Base-by-base conservation (phyloP, 768 basidiomycete genomes). In the Hygrophorus russula region DNA sequence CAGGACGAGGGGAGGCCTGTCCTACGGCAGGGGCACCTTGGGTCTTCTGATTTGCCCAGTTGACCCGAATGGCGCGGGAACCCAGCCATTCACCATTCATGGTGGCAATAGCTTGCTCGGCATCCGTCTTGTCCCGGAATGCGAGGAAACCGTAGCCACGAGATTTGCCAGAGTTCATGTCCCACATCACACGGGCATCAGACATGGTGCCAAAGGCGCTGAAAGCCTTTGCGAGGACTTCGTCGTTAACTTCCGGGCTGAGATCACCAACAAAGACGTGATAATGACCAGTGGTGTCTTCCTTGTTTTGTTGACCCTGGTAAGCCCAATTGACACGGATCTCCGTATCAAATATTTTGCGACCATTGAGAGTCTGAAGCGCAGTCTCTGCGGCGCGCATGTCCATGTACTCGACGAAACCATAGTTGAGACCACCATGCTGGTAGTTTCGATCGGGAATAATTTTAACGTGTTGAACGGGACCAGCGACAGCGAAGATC, bases 31-130 rank as follows among this genome's bases (percentile, higher is more conserved):
- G 65, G 19, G 63, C 67, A 45, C 80, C 88, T 63, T 94, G 91
- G 13, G 93, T 97, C 71, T 98, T 97, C 67, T 98, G 94, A 68
- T 98, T 98, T 42, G 96, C 96, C 94, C 94, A 99, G 69, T 99
- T 99, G 63, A 98, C 94, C 52, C 96, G 83, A 57, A 99, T 99
- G 49, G 96, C 96, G 48, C 96, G 80, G 24, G 91, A 91, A 39
- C 96, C 96, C 30, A 99, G 75, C 91, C 91, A 99, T 71, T 99
- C 94, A 45, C 96, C 96, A 58, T 99, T 99, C 96, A 99, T 99
- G 48, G 94, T 93, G 27, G 88, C 86, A 60, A 99, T 99, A 34
- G 96, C 96, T 63, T 98, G 96, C 62, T 99, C 96, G 27, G 96
- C 96, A 56, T 99, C 96, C 41, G 94, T 90, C 67, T 94, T 93